phyloP scores from a whole-genome alignment of 225 moss, liverwort and hornwort genomes.

The Polytrichum commune region DNA sequence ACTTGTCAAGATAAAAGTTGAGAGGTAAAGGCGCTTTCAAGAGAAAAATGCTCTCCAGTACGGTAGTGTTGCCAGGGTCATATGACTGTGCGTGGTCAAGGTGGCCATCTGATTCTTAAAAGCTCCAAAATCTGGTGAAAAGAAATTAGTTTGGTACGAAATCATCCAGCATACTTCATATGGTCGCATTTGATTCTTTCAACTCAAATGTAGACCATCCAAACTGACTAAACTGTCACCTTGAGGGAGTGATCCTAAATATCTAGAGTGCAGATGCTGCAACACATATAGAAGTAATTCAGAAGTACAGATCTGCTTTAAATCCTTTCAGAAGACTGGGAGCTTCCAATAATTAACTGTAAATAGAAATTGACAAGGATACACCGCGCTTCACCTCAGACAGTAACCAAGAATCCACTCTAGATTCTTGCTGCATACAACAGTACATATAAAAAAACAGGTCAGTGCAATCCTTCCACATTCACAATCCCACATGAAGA shows the following conservation, averaged over 20 bases:
- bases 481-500: neutral
- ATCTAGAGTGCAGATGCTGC: too few relatives aligned
- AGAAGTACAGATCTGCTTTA: too few relatives aligned
- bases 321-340: too few relatives aligned
- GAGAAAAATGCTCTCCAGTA: slow-evolving; percentile 82
- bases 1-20: slow-evolving; percentile 87
- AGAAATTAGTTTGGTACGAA: too few relatives aligned
- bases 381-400: slow-evolving; percentile 89
- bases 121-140: too few relatives aligned
- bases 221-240: too few relatives aligned
- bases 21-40: slow-evolving; percentile 81
- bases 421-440: slow-evolving; percentile 59
- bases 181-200: too few relatives aligned
- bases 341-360: too few relatives aligned
- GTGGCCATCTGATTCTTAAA: slow-evolving; percentile 6
- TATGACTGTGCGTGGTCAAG: slow-evolving; percentile 73
- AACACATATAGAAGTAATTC: too few relatives aligned
- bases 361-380: slow-evolving; percentile 48
- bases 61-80: slow-evolving; percentile 83
- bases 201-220: too few relatives aligned
- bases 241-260: too few relatives aligned
- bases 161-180: too few relatives aligned
- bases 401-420: slow-evolving; percentile 87
- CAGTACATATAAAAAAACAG: slow-evolving; percentile 13
- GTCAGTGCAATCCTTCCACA: slow-evolving; percentile 2